These are phyloP conservation scores for Reticulascus tulasneorum DNA, from an alignment of 2,329 filamentous ascomycete genomes.

Conservation along the genomic window DNA sequence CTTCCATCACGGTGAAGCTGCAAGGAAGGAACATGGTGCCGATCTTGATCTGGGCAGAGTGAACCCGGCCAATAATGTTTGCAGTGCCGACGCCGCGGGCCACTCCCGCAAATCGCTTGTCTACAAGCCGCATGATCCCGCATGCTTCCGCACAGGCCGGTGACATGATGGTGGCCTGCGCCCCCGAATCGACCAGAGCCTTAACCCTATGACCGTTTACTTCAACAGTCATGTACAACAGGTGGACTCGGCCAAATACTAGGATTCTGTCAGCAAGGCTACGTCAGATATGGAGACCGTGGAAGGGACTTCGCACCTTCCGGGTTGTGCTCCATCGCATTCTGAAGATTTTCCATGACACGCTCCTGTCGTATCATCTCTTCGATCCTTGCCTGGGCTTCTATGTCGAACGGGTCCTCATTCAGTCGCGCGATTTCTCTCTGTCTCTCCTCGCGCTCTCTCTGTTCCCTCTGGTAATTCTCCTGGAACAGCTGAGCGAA, in stretches of 20 bases:
- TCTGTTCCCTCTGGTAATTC: conserved; percentile 65
- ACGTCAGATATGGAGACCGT: conserved; percentile 12
- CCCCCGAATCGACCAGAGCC: conserved; percentile 94
- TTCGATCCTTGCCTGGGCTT: conserved; percentile 87
- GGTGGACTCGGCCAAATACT: conserved; percentile 93
- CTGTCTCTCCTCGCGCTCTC: conserved; percentile 72
- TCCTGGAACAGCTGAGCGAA: conserved; percentile 71
- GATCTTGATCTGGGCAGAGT: conserved; percentile 92
- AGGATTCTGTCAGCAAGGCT: too few species aligned
- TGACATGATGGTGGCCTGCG: conserved; percentile 98
- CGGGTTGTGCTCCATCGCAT: conserved; percentile 94
- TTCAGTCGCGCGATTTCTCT: conserved; percentile 82
- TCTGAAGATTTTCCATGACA: conserved; percentile 92
- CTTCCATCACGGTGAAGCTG: conserved; percentile 99
- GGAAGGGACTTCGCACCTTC: conserved; percentile 62
- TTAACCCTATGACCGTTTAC: conserved; percentile 92
- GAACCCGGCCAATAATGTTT: conserved; percentile 89
- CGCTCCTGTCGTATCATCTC: conserved; percentile 95
- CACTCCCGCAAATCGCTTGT: conserved; percentile 86
- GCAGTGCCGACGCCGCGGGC: conserved; percentile 93
- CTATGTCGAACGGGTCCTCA: conserved; percentile 89
- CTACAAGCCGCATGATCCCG: conserved; percentile 93
- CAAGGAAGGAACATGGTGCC: conserved; percentile 83
- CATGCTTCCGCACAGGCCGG: conserved; percentile 86
- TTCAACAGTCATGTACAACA: conserved; percentile 94